Evolutionary conservation across 441 rosid genomes (phyloP).

Genomic region (Adansonia gregorii): DNA sequence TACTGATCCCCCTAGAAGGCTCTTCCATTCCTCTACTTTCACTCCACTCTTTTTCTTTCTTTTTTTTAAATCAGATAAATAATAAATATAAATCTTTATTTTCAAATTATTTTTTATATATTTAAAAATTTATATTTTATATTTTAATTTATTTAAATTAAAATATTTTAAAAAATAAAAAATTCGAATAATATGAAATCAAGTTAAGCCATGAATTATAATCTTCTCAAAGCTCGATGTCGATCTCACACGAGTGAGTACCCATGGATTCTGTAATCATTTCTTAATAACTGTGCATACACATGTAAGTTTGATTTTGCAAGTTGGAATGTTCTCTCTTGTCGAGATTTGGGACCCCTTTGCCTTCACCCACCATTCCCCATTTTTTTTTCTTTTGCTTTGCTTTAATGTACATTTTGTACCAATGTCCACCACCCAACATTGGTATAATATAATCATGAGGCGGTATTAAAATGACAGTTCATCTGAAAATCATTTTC

Average conservation of each 20-base stretch:
- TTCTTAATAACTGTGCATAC: neutral
- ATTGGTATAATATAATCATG: neutral
- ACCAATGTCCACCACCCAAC: neutral
- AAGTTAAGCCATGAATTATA: neutral
- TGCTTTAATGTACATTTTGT: neutral
- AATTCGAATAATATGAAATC: too few species aligned
- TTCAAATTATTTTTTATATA: too few species aligned
- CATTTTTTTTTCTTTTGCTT: too few species aligned
- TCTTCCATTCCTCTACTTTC: neutral
- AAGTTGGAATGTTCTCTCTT: constrained; percentile 23
- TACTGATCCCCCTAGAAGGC: constrained; percentile 1
- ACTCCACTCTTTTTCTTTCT: neutral
- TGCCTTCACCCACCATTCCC: neutral
- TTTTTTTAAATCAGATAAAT: too few species aligned
- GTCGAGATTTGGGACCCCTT: neutral
- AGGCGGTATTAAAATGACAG: neutral
- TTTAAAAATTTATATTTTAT: too few species aligned
- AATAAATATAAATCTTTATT: too few species aligned
- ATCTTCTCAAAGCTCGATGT: neutral
- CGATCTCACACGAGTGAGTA: neutral
- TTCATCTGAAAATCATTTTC: neutral
- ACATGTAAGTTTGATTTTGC: constrained; percentile 1
- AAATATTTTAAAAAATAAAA: too few species aligned
- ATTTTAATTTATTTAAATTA: too few species aligned
- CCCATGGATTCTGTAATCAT: neutral